These are phyloP conservation scores for Lenwebbia sp. DNA, from an alignment of 345 rosid genomes.

Conservation along the genomic window DNA sequence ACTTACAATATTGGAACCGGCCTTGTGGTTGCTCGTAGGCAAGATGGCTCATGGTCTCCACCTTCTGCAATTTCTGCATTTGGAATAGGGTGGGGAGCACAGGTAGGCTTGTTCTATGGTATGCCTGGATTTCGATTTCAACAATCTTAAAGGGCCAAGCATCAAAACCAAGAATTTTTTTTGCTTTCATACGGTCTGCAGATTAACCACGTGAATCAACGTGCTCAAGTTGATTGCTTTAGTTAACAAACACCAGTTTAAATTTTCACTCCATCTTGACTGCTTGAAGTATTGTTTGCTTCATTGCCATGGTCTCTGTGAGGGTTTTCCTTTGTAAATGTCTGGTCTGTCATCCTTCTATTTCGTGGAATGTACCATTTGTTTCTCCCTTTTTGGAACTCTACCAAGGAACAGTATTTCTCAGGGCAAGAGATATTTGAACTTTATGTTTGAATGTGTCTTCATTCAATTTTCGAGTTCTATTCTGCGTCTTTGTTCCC, in stretches of 20 bases:
- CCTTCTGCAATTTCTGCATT: constrained; percentile 89
- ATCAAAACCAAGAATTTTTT: background rate
- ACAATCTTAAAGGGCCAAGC: background rate
- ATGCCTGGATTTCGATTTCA: background rate
- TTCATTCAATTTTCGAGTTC: background rate
- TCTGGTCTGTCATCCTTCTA: background rate
- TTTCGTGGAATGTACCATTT: background rate
- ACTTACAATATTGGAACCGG: constrained; percentile 94
- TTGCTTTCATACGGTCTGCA: background rate
- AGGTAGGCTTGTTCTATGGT: constrained; percentile 28
- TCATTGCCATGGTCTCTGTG: background rate
- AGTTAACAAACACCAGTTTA: background rate
- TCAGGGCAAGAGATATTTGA: background rate
- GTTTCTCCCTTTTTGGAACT: background rate
- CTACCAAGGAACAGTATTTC: background rate
- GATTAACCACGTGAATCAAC: background rate
- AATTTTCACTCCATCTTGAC: background rate
- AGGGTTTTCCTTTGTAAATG: background rate
- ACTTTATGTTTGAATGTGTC: background rate
- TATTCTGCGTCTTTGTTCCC: background rate
- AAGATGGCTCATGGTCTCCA: constrained; percentile 97
- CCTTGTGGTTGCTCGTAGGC: constrained; percentile 72
- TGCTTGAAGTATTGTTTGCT: background rate
- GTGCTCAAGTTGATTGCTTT: background rate
- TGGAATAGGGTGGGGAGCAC: constrained; percentile 99